A percentile compares a stretch with the other conserved stretches of the same genome.
These are phyloP conservation scores for Amphicarpaea edgeworthii DNA, from an alignment of 306 rosid species.

Conservation along the genomic window DNA sequence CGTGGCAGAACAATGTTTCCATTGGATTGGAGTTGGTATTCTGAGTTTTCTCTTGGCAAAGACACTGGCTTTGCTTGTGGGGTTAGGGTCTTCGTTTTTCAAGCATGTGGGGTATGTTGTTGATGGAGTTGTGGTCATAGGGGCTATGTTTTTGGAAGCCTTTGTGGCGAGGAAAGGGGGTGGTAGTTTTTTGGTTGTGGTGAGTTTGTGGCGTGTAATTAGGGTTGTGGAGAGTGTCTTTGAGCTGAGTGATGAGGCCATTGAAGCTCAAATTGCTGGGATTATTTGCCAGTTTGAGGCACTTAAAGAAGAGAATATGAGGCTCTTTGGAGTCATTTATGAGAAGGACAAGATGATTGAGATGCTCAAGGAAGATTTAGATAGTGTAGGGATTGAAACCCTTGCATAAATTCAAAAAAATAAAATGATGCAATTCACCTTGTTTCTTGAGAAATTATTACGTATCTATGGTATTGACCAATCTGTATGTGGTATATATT, in stretches of 20 bases:
- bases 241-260: slow-evolving; percentile 80
- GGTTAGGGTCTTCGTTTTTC: slow-evolving; percentile 60
- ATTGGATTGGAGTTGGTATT: slow-evolving; percentile 74
- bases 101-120: slow-evolving; percentile 59
- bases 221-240: slow-evolving; percentile 79
- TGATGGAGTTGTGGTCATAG: slow-evolving; percentile 62
- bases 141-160: slow-evolving; percentile 67
- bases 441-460: background rate
- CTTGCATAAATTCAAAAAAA: background rate
- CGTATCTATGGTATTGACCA: too few relatives aligned
- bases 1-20: slow-evolving; percentile 44
- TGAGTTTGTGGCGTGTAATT: slow-evolving; percentile 81
- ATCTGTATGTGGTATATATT: too few relatives aligned
- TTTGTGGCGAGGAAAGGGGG: slow-evolving; percentile 67
- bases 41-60: slow-evolving; percentile 59
- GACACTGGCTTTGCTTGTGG: slow-evolving; percentile 52
- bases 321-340: slow-evolving; percentile 46
- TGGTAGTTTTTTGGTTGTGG: slow-evolving; percentile 70
- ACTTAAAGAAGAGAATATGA: slow-evolving; percentile 59
- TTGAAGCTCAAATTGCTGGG: slow-evolving; percentile 70
- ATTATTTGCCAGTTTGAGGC: slow-evolving; percentile 64
- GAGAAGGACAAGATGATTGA: slow-evolving; percentile 56
- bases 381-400: slow-evolving; percentile 36
- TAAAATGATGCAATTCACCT: background rate
- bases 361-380: slow-evolving; percentile 58